Evolutionary conservation across 805 yeast genomes (phyloP).

Genomic region (Sugiyamaella qingdaonensis): DNA sequence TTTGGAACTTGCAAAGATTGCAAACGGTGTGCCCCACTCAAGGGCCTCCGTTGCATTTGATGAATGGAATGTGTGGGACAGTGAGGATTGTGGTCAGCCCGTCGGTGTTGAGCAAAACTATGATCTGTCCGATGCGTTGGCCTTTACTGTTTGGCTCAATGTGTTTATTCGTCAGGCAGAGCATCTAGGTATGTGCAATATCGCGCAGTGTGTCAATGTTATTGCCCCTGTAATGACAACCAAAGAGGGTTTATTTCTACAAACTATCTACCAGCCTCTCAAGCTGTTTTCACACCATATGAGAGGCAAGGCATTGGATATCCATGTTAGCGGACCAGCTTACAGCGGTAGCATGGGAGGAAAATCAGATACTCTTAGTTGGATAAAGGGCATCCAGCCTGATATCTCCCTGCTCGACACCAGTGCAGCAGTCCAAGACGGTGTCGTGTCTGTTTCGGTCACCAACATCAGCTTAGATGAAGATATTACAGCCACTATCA

Average conservation of each 20-base stretch:
- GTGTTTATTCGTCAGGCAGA: slow-evolving; percentile 33
- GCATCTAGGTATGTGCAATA: slow-evolving; percentile 32
- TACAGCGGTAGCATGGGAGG: slow-evolving; percentile 31
- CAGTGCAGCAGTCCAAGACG: slow-evolving; percentile 26
- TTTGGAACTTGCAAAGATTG: slow-evolving; percentile 31
- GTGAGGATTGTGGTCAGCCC: slow-evolving; percentile 29
- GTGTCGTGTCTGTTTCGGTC: slow-evolving; percentile 29
- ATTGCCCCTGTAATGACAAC: slow-evolving; percentile 38
- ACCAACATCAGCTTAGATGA: slow-evolving; percentile 29
- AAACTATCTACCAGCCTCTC: slow-evolving; percentile 33
- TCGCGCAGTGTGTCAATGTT: slow-evolving; percentile 36
- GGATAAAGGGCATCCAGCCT: slow-evolving; percentile 25
- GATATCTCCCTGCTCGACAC: slow-evolving; percentile 28
- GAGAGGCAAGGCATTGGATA: slow-evolving; percentile 32
- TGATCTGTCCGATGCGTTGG: slow-evolving; percentile 33
- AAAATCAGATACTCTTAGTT: slow-evolving; percentile 19
- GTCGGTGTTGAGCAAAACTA: slow-evolving; percentile 35
- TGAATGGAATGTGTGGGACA: slow-evolving; percentile 38
- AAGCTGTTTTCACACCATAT: slow-evolving; percentile 32
- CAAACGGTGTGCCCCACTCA: slow-evolving; percentile 11
- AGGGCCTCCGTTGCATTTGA: slow-evolving; percentile 27
- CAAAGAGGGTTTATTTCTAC: slow-evolving; percentile 26
- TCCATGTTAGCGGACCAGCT: slow-evolving; percentile 30
- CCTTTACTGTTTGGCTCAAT: slow-evolving; percentile 35
- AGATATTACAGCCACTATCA: slow-evolving; percentile 25